phyloP scores from a whole-genome alignment of 2,329 filamentous ascomycete genomes.

The Colletotrichum paranaense region DNA sequence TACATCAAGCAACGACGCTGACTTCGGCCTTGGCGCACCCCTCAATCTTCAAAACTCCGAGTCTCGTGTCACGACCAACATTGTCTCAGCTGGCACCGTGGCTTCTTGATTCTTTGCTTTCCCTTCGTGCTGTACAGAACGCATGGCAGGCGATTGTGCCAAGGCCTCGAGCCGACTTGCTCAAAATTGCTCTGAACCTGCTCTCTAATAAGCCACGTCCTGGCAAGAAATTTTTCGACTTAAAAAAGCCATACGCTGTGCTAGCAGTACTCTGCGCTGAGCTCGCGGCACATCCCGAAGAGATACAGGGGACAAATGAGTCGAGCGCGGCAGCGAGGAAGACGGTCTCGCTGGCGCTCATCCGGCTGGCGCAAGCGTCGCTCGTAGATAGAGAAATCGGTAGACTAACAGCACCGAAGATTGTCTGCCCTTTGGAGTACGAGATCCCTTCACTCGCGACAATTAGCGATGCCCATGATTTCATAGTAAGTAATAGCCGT shows the following conservation, averaged over 20 bases:
- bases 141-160: constrained; percentile 46
- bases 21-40: constrained; percentile 56
- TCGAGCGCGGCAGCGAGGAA: constrained; percentile 44
- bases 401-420: constrained; percentile 54
- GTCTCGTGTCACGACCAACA: constrained; percentile 45
- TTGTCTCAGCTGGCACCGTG: constrained; percentile 57
- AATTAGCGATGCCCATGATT: constrained; percentile 47
- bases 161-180: constrained; percentile 11
- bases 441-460: constrained; percentile 44
- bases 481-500: constrained; percentile 50
- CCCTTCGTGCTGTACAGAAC: constrained; percentile 53
- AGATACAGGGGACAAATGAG: constrained; percentile 43
- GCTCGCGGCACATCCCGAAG: constrained; percentile 46
- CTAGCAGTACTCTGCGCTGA: constrained; percentile 57
- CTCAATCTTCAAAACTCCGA: constrained; percentile 47
- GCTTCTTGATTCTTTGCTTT: constrained; percentile 61
- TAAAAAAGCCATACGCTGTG: constrained; percentile 50
- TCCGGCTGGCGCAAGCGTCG: constrained; percentile 51
- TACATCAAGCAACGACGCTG: constrained; percentile 59
- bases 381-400: constrained; percentile 45
- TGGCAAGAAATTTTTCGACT: constrained; percentile 34
- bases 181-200: constrained; percentile 10
- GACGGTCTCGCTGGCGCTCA: constrained; percentile 51
- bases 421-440: constrained; percentile 55
- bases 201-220: constrained; percentile 15